phyloP scores from a whole-genome alignment of 1,139 yeast species.

The Pichia sp. region DNA sequence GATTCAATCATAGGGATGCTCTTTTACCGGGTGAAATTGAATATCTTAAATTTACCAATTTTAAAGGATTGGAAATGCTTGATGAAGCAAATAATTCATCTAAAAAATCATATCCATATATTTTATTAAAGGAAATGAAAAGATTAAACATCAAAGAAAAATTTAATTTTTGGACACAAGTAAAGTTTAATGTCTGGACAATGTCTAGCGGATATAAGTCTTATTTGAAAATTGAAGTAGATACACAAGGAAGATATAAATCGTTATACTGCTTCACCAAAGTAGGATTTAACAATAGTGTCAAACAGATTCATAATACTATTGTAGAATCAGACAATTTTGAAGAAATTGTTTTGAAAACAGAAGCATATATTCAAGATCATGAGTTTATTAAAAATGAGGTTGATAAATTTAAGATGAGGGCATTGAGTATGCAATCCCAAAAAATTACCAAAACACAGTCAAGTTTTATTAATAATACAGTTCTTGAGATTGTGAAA shows the following conservation, averaged over 20 bases:
- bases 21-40: conserved; percentile 20
- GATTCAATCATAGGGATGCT: conserved; percentile 8
- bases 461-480: conserved; percentile 9
- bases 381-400: conserved; percentile 1
- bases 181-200: conserved; percentile 13
- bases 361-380: background rate
- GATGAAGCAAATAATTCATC: conserved; percentile 24
- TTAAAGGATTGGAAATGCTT: conserved; percentile 22
- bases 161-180: conserved; percentile 7
- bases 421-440: background rate
- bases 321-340: conserved; percentile 1
- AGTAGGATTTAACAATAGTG: background rate
- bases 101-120: conserved; percentile 4
- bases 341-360: background rate
- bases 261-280: conserved; percentile 6
- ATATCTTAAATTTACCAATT: conserved; percentile 24
- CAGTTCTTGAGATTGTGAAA: conserved; percentile 18
- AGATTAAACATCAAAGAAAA: background rate
- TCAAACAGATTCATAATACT: background rate
- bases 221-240: conserved; percentile 6
- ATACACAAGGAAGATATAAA: conserved; percentile 5
- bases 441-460: conserved; percentile 7
- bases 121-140: conserved; percentile 6
- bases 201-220: conserved; percentile 5
- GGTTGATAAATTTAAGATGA: background rate